phyloP scores from a whole-genome alignment of 2,329 filamentous ascomycete species.

The Nothophoma quercina region DNA sequence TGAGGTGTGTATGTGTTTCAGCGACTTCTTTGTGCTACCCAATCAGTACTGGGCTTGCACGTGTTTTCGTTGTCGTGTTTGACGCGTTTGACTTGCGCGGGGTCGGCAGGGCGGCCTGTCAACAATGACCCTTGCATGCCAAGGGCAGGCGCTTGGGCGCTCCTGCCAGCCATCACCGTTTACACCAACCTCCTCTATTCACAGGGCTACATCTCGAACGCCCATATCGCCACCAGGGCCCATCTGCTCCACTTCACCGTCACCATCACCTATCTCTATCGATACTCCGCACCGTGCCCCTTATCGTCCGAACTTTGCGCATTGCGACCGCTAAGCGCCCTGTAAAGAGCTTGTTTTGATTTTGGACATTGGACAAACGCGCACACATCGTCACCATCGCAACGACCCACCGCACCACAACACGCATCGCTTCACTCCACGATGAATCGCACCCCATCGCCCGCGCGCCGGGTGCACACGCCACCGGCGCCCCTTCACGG shows the following conservation, averaged over 20 bases:
- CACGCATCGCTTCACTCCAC: constrained; percentile 14
- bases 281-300: constrained; percentile 14
- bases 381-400: constrained; percentile 4
- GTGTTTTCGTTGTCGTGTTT: constrained; percentile 32
- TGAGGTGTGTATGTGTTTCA: neutral
- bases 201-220: constrained; percentile 14
- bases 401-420: neutral
- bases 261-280: constrained; percentile 19
- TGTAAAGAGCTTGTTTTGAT: constrained; percentile 36
- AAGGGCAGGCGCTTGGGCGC: neutral
- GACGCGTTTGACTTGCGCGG: constrained; percentile 31
- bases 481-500: constrained; percentile 75
- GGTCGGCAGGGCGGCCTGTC: constrained; percentile 14
- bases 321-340: constrained; percentile 5
- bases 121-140: too few relatives aligned
- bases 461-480: constrained; percentile 65
- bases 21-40: constrained; percentile 2
- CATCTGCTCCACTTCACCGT: constrained; percentile 21
- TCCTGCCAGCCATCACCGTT: constrained; percentile 32
- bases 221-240: constrained; percentile 24
- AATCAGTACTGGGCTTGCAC: constrained; percentile 8
- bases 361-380: constrained; percentile 24
- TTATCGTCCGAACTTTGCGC: constrained; percentile 5
- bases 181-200: constrained; percentile 37
- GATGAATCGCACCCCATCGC: constrained; percentile 66